Conservation (phyloP, 2,329 filamentous ascomycete genomes). For the Stachybotrys echinatus region DNA sequence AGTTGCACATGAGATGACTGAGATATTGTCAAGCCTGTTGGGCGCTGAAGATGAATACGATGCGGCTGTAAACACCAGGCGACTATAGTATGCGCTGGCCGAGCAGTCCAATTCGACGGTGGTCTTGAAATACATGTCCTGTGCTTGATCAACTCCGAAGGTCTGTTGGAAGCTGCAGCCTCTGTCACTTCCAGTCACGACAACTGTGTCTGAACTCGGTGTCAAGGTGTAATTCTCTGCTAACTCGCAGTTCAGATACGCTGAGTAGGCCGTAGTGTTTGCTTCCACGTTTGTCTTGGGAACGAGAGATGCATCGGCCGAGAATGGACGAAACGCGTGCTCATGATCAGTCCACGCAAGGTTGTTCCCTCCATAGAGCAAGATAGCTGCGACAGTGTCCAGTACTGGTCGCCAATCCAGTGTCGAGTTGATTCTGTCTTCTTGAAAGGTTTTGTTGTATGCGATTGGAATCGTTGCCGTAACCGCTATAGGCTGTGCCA, state of each 20-base stretch:
- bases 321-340: constrained; percentile 8
- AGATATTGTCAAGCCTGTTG: constrained; percentile 4
- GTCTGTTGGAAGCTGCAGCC: constrained; percentile 8
- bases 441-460: constrained; percentile 4
- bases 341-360: constrained; percentile 8
- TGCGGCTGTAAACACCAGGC: constrained; percentile 5
- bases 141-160: background rate
- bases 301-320: background rate
- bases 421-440: constrained; percentile 3
- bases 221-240: constrained; percentile 3
- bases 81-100: constrained; percentile 6
- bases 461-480: background rate
- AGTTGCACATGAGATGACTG: constrained; percentile 7
- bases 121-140: constrained; percentile 8
- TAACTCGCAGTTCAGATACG: constrained; percentile 6
- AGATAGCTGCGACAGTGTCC: constrained; percentile 6
- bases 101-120: constrained; percentile 6
- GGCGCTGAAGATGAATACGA: constrained; percentile 4
- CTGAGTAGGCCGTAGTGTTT: constrained; percentile 6
- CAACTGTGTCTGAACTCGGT: background rate
- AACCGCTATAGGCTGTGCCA: constrained; percentile 3
- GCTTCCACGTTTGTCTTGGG: background rate
- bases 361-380: constrained; percentile 4
- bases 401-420: constrained; percentile 10
- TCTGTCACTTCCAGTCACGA: constrained; percentile 4